Base-by-base conservation (phyloP, 2,329 filamentous ascomycete genomes). In the Alternaria sp. region DNA sequence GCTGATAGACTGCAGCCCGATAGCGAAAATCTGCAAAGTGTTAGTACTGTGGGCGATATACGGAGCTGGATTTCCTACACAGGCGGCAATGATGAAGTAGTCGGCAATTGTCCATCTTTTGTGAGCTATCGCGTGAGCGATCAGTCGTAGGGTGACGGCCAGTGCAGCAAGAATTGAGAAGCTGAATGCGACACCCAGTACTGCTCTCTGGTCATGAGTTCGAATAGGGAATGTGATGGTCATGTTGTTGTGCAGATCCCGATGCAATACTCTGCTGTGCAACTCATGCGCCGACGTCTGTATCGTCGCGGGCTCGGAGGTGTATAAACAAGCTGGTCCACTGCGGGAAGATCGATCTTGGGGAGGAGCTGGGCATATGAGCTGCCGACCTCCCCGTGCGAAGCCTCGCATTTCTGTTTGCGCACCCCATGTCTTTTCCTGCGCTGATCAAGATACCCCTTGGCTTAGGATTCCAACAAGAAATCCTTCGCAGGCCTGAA, bases 21-120 rank as follows among this genome's bases (percentile, higher is more conserved):
- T 21, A 21, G 51, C 51, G 3, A 54, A 54, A 12, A 54, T 43
- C 51, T 54, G n/a, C 5, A 26, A 13, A 6, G 4, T 40, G 15
- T 54, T 26, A 54, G 51, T 7, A 26, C 10, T 43, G 30, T 12
- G 19, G 28, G n/a, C 51, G 21, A 21, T 54, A 13, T 32, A 10
- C n/a, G 23, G 40, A 11, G 25, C 32, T 54, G 3, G 4, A 23
- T 5, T 25, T 43, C 51, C 19, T 43, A 54, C 51, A 43, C 51
- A 54, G 51, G 32, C 51, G 15, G 21, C 30, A 32, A 54, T 54
- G 51, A 54, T 54, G 21, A 54, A 21, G 30, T 54, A 54, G 51
- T 54, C 51, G 30, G 30, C 36, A 5, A 21, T 23, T 54, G 32
- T 54, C 51, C 51, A 54, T 26, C 51, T 43, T 43, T 54, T 54